Percentiles rank a stretch among this genome's conserved stretches.
These are phyloP conservation scores for Pisolithus microcarpus DNA, from an alignment of 768 basidiomycete species.

Conservation along the genomic window DNA sequence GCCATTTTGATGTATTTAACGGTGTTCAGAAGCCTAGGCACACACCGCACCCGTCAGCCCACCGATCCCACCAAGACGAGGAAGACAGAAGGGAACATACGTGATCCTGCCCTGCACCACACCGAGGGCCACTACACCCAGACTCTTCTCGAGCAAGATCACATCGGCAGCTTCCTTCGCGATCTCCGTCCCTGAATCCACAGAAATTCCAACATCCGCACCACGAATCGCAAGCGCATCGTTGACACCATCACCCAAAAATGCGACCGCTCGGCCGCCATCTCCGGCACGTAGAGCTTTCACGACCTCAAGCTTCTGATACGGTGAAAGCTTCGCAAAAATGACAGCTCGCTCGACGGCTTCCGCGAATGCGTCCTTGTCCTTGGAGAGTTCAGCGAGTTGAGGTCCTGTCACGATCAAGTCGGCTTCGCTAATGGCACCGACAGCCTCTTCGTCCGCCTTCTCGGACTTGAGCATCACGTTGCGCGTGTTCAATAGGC, in stretches of 20 bases:
- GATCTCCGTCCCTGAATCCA: conserved; percentile 29
- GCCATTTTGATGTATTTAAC: conserved; percentile 34
- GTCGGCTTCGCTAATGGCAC: conserved; percentile 13
- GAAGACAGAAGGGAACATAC: conserved; percentile 12
- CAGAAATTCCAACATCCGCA: conserved; percentile 28
- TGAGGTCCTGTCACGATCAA: conserved; percentile 25
- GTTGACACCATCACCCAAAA: conserved; percentile 26
- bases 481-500: conserved; percentile 22
- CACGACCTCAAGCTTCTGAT: conserved; percentile 28
- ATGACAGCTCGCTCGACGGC: conserved; percentile 26
- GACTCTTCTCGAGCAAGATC: conserved; percentile 30
- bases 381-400: conserved; percentile 23
- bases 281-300: conserved; percentile 22
- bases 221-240: conserved; percentile 27
- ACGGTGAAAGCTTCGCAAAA: conserved; percentile 27
- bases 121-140: conserved; percentile 27
- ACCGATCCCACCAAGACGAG: neutral
- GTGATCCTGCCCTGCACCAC: conserved; percentile 28
- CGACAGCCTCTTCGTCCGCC: conserved; percentile 20
- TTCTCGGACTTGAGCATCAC: conserved; percentile 11
- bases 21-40: conserved; percentile 28
- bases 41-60: neutral
- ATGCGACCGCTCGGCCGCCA: conserved; percentile 24
- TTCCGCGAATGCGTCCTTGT: conserved; percentile 17
- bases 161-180: conserved; percentile 34